Base-by-base conservation (phyloP, 176 grass and related monocot species). In the Puya raimondii region DNA sequence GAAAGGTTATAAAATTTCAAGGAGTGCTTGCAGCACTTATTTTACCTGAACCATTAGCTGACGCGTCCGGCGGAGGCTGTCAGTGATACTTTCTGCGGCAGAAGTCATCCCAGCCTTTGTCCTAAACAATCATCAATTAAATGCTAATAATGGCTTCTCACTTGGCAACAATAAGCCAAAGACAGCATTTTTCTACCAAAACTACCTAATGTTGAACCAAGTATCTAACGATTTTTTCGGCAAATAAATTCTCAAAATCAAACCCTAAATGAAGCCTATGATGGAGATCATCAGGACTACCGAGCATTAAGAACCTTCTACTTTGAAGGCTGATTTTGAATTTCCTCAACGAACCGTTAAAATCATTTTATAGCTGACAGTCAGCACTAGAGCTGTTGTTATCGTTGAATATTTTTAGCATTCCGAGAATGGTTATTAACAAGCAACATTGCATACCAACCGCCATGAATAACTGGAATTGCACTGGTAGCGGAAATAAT, bases 11-110 rank as follows among this genome's bases (percentile, higher is more conserved):
- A 59, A 61, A 61, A 61, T 61, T 18, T 22, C 16, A 61, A 61
- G 16, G 14, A 61, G 56, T 10, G 21, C 12, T 61, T 9, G n/a
- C 56, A 61, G 56, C 21, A 2, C 17, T 20, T 16, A 20, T 42
- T 42, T 67, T 76, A 93, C 94, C 89, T 99, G 89, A 88, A 93
- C 87, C 94, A 99, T 99, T 80, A 93, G 49, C 56, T 93, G 94
- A 25, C 82, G 82, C 50, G 89, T 88, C 12, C 81, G 66, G 26
- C 86, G 86, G 47, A 99, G 87, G 82, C 89, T 93, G 56, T 93
- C 89, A 0, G 89, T 93, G 57, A 92, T 92, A 76, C 86, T 92
- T 90, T 92, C 86, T 59, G 89, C 89, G 85, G 84, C 82, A 18
- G 89, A 92, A 68, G 86, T 90, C 94, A 97, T 88, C 14, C 86